Conservation (phyloP, 2,329 filamentous ascomycete species). For the Xylariaceae sp. region DNA sequence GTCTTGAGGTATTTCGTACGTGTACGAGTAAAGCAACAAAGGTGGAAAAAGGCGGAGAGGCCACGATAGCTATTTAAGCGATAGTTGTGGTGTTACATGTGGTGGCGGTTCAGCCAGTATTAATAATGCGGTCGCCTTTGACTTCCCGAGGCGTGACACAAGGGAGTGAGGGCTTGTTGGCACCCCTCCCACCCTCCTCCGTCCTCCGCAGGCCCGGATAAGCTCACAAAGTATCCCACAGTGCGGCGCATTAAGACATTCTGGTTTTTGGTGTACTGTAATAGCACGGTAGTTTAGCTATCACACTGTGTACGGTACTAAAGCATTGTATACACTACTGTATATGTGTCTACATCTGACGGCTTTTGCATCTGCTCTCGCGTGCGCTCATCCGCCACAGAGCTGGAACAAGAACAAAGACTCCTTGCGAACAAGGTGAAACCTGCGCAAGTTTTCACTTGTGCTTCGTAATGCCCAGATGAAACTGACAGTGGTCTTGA, state of each 20-base stretch:
- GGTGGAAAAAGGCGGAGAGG: slow-evolving; percentile 5
- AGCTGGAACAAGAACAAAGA: slow-evolving; percentile 3
- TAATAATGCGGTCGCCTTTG: slow-evolving; percentile 26
- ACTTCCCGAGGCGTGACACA: slow-evolving; percentile 2
- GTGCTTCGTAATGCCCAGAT: slow-evolving; percentile 19
- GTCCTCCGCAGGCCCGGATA: no score
- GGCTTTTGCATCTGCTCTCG: slow-evolving; percentile 23
- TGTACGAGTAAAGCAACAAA: not conserved
- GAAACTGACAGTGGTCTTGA: slow-evolving; percentile 31
- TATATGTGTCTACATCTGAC: slow-evolving; percentile 25
- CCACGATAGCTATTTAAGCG: slow-evolving; percentile 20
- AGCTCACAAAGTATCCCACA: slow-evolving; percentile 27
- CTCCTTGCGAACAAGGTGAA: slow-evolving; percentile 27
- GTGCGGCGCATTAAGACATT: slow-evolving; percentile 37
- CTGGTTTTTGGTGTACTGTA: not conserved
- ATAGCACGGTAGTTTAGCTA: not conserved
- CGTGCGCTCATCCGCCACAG: slow-evolving; percentile 23
- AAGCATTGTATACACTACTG: no score
- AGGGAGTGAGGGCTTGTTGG: not conserved
- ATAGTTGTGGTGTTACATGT: slow-evolving; percentile 1
- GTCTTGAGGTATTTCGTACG: not conserved
- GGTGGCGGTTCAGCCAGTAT: slow-evolving; percentile 3
- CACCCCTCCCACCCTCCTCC: no score
- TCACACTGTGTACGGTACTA: not conserved
- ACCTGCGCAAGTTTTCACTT: slow-evolving; percentile 34